phyloP scores from a whole-genome alignment of 495 filamentous ascomycete species.

The Clavariopsis aquatica region DNA sequence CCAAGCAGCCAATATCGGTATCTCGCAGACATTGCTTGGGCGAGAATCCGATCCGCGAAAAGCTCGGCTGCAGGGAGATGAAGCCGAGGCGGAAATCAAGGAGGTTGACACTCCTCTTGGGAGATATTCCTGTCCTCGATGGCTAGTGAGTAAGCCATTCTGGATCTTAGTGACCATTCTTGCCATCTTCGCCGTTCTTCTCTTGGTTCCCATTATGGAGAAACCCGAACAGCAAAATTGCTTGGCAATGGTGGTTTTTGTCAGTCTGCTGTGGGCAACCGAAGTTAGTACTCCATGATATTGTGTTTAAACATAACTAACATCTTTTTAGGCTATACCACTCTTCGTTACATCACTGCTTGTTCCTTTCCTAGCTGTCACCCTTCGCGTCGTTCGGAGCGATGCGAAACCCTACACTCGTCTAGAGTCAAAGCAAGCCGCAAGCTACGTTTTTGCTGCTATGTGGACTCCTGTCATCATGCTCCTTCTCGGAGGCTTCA shows the following conservation, averaged over 20 bases:
- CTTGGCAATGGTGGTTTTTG: slow-evolving; percentile 87
- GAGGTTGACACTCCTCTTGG: slow-evolving; percentile 81
- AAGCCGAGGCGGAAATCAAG: slow-evolving; percentile 59
- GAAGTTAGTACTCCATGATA: slow-evolving; percentile 59
- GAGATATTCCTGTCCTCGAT: slow-evolving; percentile 69
- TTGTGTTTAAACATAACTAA: slow-evolving; percentile 25
- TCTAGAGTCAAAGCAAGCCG: slow-evolving; percentile 71
- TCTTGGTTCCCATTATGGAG: slow-evolving; percentile 75
- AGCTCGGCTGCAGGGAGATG: slow-evolving; percentile 80
- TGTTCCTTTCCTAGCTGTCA: slow-evolving; percentile 89
- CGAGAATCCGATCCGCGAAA: slow-evolving; percentile 67
- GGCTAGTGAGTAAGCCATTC: slow-evolving; percentile 81
- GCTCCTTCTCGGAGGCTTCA: slow-evolving; percentile 95
- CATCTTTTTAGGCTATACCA: slow-evolving; percentile 74
- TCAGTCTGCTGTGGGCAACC: slow-evolving; percentile 94
- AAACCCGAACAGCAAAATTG: slow-evolving; percentile 92
- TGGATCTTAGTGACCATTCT: slow-evolving; percentile 72
- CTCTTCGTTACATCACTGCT: slow-evolving; percentile 94
- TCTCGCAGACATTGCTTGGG: slow-evolving; percentile 75
- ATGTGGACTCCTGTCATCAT: slow-evolving; percentile 99
- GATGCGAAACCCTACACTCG: slow-evolving; percentile 69
- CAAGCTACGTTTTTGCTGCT: slow-evolving; percentile 78
- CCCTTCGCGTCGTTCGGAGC: slow-evolving; percentile 78
- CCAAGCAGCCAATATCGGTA: slow-evolving; percentile 88
- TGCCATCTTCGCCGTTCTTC: slow-evolving; percentile 68